Percentiles rank a stretch among this genome's conserved stretches.
phyloP scores from a whole-genome alignment of 1,139 yeast species.

The Protomyces arabidopsidicola region DNA sequence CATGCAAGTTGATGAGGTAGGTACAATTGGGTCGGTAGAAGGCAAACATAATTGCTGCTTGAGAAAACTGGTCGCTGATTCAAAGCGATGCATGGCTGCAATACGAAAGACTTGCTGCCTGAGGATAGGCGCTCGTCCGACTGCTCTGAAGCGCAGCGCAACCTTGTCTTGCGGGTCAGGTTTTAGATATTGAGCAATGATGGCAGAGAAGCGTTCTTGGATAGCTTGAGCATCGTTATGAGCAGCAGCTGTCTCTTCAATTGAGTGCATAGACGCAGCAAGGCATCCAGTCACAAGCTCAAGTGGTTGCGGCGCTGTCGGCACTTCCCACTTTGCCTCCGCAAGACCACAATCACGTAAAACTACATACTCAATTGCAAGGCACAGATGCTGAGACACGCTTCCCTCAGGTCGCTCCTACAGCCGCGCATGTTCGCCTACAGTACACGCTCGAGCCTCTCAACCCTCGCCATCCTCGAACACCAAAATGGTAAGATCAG shows the following conservation, averaged over 20 bases:
- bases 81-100: slow-evolving; percentile 40
- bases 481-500: slow-evolving; percentile 24
- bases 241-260: neutral
- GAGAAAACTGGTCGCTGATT: slow-evolving; percentile 41
- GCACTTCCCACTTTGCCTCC: too few relatives aligned
- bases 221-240: neutral
- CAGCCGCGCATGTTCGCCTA: neutral
- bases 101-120: slow-evolving; percentile 41
- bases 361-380: too few relatives aligned
- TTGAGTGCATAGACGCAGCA: too few relatives aligned
- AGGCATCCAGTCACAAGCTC: too few relatives aligned
- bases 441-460: neutral
- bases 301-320: too few relatives aligned
- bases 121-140: slow-evolving; percentile 43
- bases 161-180: slow-evolving; percentile 27
- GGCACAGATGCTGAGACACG: neutral
- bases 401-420: neutral
- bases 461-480: slow-evolving; percentile 27
- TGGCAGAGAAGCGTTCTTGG: neutral
- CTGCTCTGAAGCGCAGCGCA: slow-evolving; percentile 40
- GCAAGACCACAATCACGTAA: too few relatives aligned
- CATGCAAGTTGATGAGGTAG: slow-evolving; percentile 43
- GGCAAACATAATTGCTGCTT: slow-evolving; percentile 39
- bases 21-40: slow-evolving; percentile 39
- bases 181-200: neutral